A percentile compares a stretch with the other conserved stretches of the same genome.
Conservation (phyloP, 768 basidiomycete genomes). For the Leucosporidium yakuticum region DNA sequence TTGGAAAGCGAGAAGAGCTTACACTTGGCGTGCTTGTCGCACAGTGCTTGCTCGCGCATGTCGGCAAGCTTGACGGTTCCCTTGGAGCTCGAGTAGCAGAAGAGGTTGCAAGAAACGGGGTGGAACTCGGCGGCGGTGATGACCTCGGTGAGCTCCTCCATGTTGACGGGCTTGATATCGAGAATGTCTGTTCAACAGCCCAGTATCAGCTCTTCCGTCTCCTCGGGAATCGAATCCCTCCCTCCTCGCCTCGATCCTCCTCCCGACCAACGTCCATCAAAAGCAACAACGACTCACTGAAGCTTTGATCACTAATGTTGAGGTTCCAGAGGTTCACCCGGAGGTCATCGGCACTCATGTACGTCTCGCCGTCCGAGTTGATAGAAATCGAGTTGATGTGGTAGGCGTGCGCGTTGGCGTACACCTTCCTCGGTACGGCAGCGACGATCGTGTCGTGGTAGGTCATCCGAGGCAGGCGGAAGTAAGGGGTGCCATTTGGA, state of each 20-base stretch:
- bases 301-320: conserved; percentile 96
- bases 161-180: conserved; percentile 98
- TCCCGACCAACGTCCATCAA: background rate
- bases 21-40: conserved; percentile 96
- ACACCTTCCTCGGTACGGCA: conserved; percentile 96
- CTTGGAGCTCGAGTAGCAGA: conserved; percentile 99
- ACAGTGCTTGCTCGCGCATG: conserved; percentile 96
- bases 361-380: conserved; percentile 99
- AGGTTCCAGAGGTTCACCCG: conserved; percentile 98
- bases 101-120: conserved; percentile 91
- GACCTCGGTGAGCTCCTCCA: conserved; percentile 99
- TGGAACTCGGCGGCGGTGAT: conserved; percentile 99
- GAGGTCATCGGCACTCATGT: conserved; percentile 97
- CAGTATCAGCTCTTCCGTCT: conserved; percentile 2
- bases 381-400: conserved; percentile 99
- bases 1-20: conserved; percentile 42
- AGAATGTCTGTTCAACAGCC: conserved; percentile 71
- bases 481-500: conserved; percentile 41
- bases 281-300: conserved; percentile 64
- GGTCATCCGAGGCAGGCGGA: conserved; percentile 83
- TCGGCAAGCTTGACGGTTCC: conserved; percentile 99
- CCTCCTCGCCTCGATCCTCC: background rate
- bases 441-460: conserved; percentile 97
- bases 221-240: background rate
- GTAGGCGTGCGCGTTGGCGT: conserved; percentile 98